Evolutionary conservation across 805 yeast genomes (phyloP).

Genomic region (Yamadazyma kitorensis): DNA sequence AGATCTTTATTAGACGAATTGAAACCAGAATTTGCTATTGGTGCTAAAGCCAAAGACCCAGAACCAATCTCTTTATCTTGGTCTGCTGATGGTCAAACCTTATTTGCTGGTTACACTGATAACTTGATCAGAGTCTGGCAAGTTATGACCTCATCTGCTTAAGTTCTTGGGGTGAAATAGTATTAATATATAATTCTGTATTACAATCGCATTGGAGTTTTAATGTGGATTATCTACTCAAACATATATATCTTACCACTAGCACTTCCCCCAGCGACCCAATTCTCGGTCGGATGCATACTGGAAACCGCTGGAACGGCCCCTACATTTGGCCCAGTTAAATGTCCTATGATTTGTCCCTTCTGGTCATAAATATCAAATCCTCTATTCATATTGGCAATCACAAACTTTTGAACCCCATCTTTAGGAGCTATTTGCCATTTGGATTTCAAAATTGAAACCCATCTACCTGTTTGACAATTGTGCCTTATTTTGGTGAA

Average conservation of each 20-base stretch:
- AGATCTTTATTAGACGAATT: conserved; percentile 93
- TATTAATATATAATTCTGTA: conserved; percentile 1
- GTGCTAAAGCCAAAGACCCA: conserved; percentile 92
- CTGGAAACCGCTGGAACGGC: conserved; percentile 91
- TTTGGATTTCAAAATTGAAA: conserved; percentile 79
- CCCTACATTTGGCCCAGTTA: conserved; percentile 60
- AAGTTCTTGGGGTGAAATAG: too few species aligned
- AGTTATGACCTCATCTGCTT: conserved; percentile 84
- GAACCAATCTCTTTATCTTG: conserved; percentile 97
- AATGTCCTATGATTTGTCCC: conserved; percentile 77
- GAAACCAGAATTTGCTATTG: conserved; percentile 93
- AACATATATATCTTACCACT: conserved; percentile 83
- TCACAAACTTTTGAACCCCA: conserved; percentile 76
- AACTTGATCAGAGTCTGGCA: conserved; percentile 99
- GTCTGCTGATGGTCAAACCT: conserved; percentile 99
- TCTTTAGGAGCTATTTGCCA: conserved; percentile 80
- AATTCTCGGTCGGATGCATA: conserved; percentile 82
- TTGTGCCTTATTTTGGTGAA: conserved; percentile 71
- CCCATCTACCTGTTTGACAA: conserved; percentile 98
- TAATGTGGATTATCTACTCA: too few species aligned
- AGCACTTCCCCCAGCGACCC: conserved; percentile 93
- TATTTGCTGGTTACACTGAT: conserved; percentile 99
- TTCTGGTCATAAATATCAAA: conserved; percentile 76
- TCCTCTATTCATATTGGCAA: conserved; percentile 89
- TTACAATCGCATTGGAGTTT: too few species aligned